These are phyloP conservation scores for Micractinium sp. DNA, from an alignment of 139 green algal genomes.

Conservation along the genomic window DNA sequence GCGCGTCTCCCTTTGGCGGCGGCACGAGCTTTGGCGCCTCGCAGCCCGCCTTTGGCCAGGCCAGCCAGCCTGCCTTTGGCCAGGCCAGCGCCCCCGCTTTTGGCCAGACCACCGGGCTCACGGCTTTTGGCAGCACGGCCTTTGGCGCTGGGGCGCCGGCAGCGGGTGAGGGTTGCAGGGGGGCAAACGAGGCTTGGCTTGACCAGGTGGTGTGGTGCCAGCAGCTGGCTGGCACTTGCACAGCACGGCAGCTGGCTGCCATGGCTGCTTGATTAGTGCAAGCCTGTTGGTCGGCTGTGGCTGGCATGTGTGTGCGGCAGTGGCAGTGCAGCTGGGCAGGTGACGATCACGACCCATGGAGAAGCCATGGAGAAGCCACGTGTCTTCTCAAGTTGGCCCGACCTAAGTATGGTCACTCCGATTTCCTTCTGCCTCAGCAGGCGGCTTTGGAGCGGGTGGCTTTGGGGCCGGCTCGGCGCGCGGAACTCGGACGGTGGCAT, in stretches of 20 bases:
- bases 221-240: not conserved
- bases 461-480: not conserved
- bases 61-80: slow-evolving; percentile 56
- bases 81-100: slow-evolving; percentile 29
- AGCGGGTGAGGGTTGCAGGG: slow-evolving; percentile 7
- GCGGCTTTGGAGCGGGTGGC: slow-evolving; percentile 16
- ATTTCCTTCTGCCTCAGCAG: not conserved
- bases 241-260: no score
- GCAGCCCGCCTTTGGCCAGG: slow-evolving; percentile 39
- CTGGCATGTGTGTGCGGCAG: no score
- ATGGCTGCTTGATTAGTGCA: no score
- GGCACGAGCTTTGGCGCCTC: not conserved
- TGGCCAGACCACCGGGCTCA: not conserved
- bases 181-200: no score
- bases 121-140: slow-evolving; percentile 12
- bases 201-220: not conserved
- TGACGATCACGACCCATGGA: no score
- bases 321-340: no score
- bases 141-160: slow-evolving; percentile 34
- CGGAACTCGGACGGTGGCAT: slow-evolving; percentile 64
- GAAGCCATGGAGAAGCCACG: no score
- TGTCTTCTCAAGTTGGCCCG: no score
- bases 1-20: slow-evolving; percentile 10
- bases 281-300: no score
- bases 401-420: no score